Conservation (phyloP, 192 early-diverging fungal genomes). For the Backusella parvicylindrica region DNA sequence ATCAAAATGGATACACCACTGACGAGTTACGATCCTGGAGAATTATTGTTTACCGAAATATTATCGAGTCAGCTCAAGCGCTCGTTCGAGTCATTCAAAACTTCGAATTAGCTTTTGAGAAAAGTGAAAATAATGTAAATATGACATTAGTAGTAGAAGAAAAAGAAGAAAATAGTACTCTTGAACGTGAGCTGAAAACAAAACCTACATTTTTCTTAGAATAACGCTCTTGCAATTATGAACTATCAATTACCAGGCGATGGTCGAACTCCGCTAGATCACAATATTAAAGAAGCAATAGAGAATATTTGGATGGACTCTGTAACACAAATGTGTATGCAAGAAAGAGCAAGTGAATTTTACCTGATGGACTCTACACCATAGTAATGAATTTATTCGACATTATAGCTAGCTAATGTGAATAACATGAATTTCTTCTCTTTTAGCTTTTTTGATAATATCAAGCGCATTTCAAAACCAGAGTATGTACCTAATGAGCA, state of each 20-base stretch:
- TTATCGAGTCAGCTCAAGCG: constrained; percentile 79
- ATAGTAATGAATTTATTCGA: constrained; percentile 55
- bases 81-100: constrained; percentile 70
- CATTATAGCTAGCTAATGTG: not conserved
- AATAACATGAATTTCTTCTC: not conserved
- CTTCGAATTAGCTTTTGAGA: constrained; percentile 51
- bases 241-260: constrained; percentile 32
- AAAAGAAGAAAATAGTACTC: not conserved
- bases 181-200: not conserved
- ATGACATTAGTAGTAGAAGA: constrained; percentile 8
- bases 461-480: constrained; percentile 77
- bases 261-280: constrained; percentile 46
- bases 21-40: constrained; percentile 75
- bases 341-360: constrained; percentile 70
- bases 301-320: constrained; percentile 73
- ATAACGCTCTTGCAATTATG: not conserved
- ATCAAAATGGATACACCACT: constrained; percentile 84
- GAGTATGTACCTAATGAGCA: constrained; percentile 89
- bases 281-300: constrained; percentile 68
- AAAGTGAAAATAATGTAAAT: constrained; percentile 48
- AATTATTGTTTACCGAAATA: constrained; percentile 82
- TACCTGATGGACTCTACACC: constrained; percentile 92
- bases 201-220: not conserved
- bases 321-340: constrained; percentile 57
- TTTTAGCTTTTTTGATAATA: constrained; percentile 84